A percentile compares a stretch with the other conserved stretches of the same genome.
These are phyloP conservation scores for Metschnikowia hibisci DNA, from an alignment of 805 yeast genomes.

Conservation along the genomic window DNA sequence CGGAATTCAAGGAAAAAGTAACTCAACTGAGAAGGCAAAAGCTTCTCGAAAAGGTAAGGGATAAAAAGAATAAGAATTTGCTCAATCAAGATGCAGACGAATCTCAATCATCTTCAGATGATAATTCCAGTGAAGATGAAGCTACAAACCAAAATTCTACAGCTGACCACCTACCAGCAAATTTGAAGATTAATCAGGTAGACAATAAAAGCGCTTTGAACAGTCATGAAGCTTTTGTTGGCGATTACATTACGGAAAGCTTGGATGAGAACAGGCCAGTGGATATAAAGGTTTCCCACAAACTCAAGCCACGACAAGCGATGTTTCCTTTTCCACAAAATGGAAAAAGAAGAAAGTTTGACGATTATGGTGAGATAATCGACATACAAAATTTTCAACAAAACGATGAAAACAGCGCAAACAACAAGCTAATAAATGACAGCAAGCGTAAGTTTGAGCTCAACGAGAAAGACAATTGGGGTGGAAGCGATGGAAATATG, in stretches of 20 bases:
- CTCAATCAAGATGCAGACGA: constrained; percentile 29
- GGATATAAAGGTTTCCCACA: constrained; percentile 47
- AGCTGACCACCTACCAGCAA: not conserved
- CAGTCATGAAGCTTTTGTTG: constrained; percentile 38
- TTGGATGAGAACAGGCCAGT: constrained; percentile 45
- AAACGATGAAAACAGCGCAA: constrained; percentile 44
- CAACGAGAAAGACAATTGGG: constrained; percentile 29
- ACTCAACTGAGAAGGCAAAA: constrained; percentile 43
- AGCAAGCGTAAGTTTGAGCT: constrained; percentile 37
- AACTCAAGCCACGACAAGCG: constrained; percentile 48
- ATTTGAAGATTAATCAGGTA: not conserved
- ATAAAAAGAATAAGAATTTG: constrained; percentile 36
- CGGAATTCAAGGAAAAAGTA: constrained; percentile 44
- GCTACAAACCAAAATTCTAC: constrained; percentile 7
- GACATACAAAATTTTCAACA: constrained; percentile 60
- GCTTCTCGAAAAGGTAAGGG: constrained; percentile 39
- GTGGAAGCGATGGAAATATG: constrained; percentile 16
- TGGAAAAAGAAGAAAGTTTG: constrained; percentile 52
- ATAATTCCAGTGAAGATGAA: constrained; percentile 30
- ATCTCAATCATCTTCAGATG: constrained; percentile 24
- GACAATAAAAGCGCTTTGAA: constrained; percentile 27
- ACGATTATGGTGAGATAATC: constrained; percentile 84
- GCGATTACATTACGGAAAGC: constrained; percentile 34
- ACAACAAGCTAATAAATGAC: constrained; percentile 33
- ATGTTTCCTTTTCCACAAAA: constrained; percentile 72